A percentile compares a stretch with the other conserved stretches of the same genome.
Conservation (phyloP, 495 filamentous ascomycete genomes). For the Terfezia claveryi region DNA sequence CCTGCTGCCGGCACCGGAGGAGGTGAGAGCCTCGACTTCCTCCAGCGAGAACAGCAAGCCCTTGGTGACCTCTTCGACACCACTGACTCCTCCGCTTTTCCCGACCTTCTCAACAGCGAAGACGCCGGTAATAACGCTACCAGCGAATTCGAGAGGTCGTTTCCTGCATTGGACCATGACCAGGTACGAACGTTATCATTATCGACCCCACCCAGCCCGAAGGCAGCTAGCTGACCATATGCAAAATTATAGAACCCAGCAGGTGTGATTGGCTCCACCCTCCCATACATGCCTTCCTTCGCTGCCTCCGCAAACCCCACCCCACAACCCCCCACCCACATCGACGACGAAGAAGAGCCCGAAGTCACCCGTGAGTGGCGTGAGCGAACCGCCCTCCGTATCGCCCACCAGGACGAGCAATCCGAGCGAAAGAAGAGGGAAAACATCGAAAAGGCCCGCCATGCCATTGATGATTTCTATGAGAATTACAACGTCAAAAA, state of each 20-base stretch:
- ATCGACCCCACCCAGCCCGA: background rate
- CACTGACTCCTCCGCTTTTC: conserved; percentile 34
- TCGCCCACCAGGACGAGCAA: conserved; percentile 62
- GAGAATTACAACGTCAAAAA: conserved; percentile 96
- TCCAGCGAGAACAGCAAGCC: conserved; percentile 65
- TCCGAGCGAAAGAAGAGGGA: conserved; percentile 61
- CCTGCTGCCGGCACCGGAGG: conserved; percentile 17
- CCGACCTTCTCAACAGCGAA: conserved; percentile 53
- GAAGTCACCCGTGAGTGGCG: conserved; percentile 85
- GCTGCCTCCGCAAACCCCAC: conserved; percentile 37
- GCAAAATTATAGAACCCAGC: background rate
- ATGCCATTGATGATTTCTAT: conserved; percentile 95
- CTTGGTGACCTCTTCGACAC: conserved; percentile 82
- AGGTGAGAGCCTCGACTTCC: conserved; percentile 48
- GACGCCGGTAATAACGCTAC: conserved; percentile 28
- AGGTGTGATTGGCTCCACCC: background rate
- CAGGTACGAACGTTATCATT: conserved; percentile 27
- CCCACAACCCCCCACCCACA: conserved; percentile 25
- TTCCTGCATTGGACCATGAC: conserved; percentile 68
- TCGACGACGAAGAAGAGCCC: conserved; percentile 53
- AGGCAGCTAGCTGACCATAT: no score
- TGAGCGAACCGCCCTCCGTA: conserved; percentile 72
- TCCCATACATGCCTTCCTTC: conserved; percentile 5
- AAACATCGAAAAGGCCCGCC: conserved; percentile 63
- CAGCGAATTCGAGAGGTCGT: conserved; percentile 62